These are phyloP conservation scores for Schizophyllum commune DNA, from an alignment of 1,284 basidiomycete species.

Conservation along the genomic window DNA sequence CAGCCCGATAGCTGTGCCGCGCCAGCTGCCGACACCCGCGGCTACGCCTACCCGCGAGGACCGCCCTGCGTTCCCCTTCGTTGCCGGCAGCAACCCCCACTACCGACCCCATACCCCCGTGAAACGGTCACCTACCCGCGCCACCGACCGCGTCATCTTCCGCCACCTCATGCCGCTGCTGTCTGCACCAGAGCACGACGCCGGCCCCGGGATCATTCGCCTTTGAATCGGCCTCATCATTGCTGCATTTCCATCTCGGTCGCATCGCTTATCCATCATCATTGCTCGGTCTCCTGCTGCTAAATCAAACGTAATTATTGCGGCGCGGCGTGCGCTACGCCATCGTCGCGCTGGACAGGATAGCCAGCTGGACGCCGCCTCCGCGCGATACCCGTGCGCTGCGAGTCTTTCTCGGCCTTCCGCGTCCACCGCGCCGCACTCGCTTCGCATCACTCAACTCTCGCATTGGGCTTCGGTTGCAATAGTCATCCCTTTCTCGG, in stretches of 20 bases:
- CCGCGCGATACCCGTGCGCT: not conserved
- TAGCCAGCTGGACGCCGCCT: not conserved
- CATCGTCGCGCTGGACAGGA: not conserved
- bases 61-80: constrained; percentile 11
- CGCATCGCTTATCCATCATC: constrained; percentile 6
- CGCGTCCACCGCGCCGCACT: not conserved
- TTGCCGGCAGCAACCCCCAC: constrained; percentile 16
- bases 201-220: constrained; percentile 12
- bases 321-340: too few relatives aligned
- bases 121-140: constrained; percentile 25
- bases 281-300: not conserved
- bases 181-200: constrained; percentile 22
- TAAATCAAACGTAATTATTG: not conserved
- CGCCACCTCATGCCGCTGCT: constrained; percentile 56
- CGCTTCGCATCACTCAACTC: not conserved
- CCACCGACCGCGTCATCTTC: constrained; percentile 34
- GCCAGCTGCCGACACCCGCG: constrained; percentile 16
- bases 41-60: constrained; percentile 14
- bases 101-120: constrained; percentile 32
- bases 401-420: not conserved
- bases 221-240: not conserved
- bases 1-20: constrained; percentile 29
- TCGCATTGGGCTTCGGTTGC: not conserved
- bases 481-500: not conserved
- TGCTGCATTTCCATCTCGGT: not conserved